phyloP scores from a whole-genome alignment of 345 rosid genomes.

The Excoecaria cochinchinensis region DNA sequence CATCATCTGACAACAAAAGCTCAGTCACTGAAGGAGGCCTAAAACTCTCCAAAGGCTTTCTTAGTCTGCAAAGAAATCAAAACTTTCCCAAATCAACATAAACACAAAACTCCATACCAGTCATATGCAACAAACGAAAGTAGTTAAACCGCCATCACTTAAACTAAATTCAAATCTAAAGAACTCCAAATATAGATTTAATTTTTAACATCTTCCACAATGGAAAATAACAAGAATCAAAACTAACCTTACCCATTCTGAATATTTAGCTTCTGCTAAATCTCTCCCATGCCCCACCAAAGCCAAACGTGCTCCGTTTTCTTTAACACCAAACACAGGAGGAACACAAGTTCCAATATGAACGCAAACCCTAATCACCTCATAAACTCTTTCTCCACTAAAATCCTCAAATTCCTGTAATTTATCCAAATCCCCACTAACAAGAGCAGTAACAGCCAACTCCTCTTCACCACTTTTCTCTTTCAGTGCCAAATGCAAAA shows the following conservation, averaged over 20 bases:
- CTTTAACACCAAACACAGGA: slow-evolving; percentile 46
- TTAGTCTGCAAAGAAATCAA: slow-evolving; percentile 47
- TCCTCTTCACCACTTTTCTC: slow-evolving; percentile 52
- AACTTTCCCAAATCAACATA: slow-evolving; percentile 4
- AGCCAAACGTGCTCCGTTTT: slow-evolving; percentile 65
- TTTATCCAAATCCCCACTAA: slow-evolving; percentile 52
- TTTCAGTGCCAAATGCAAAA: slow-evolving; percentile 39
- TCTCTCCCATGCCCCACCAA: slow-evolving; percentile 74
- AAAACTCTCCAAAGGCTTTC: slow-evolving; percentile 76
- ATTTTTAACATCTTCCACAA: background rate
- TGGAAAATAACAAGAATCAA: background rate
- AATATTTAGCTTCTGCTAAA: slow-evolving; percentile 72
- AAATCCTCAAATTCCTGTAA: slow-evolving; percentile 25
- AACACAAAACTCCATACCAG: background rate
- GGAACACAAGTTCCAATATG: slow-evolving; percentile 63
- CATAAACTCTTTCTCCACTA: slow-evolving; percentile 19
- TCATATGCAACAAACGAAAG: background rate
- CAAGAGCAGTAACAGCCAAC: slow-evolving; percentile 69
- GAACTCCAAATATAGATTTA: background rate
- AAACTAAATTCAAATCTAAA: background rate
- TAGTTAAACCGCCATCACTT: background rate
- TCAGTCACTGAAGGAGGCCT: slow-evolving; percentile 72
- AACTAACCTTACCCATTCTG: slow-evolving; percentile 85
- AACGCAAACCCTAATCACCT: slow-evolving; percentile 52
- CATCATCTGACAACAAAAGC: slow-evolving; percentile 78